Evolutionary conservation across 257 asterid genomes (phyloP), one percentile per base, ranked within the genome.

Genomic region (Nicotiana noctiflora): DNA sequence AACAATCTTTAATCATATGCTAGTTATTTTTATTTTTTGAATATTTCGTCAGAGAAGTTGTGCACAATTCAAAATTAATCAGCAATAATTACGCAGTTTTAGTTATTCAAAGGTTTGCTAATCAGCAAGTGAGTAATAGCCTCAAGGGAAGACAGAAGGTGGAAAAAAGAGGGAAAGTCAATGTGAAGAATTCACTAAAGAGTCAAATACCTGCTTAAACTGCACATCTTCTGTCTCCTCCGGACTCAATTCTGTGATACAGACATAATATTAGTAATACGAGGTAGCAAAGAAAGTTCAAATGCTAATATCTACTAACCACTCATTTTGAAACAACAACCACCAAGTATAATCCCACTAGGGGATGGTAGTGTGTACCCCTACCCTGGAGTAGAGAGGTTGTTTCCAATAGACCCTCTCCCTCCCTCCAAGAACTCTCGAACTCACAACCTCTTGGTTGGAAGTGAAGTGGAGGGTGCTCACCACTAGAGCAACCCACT

Each of bases 141-240:
- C 12, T 8, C 12, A 8, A 40, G 8, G 9, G 2, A 79, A 49
- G 25, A 25, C 1, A 51, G 9, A 44, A 25, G 53, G 40, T 62
- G 13, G 46, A 37, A 66, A 37, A 66, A 18, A 23, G 63, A 79
- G 13, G 37, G 51, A 31, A 79, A 65, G 10, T 6, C 37, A 40
- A 62, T 23, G 49, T 23, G 63, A 25, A 66, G 29, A 62, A 5
- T 61, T 18, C 25, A 44, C 18, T 23, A 7, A 40, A 44, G 57
- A 37, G 59, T 49, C 75, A 19, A 60, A 82, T 86, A 92, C 98
- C 92, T 82, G 93, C 91, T 94, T 94, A 78, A 93, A 87, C 64
- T 83, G 90, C 55, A 91, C 93, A 82, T 94, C 97, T 74, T 93
- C 97, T 8, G 80, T 31, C 88, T 94, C 98, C 76, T 94, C 97